Percentiles rank a stretch among this genome's conserved stretches.
Conservation (phyloP, 306 rosid species). For the Vigna radiata region DNA sequence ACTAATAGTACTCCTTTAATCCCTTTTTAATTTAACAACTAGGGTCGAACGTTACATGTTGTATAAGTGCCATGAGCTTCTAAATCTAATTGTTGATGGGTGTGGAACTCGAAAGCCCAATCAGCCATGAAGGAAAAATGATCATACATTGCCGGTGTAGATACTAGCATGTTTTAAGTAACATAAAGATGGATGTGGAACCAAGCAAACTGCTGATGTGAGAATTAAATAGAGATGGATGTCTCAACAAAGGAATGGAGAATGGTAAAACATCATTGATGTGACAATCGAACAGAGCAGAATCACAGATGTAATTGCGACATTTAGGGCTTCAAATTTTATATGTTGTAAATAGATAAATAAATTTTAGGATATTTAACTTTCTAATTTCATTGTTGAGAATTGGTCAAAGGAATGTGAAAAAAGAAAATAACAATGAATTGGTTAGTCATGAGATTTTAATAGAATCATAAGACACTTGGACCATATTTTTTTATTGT, state of each 20-base stretch:
- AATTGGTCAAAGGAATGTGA: background rate
- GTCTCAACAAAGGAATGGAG: background rate
- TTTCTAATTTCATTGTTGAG: background rate
- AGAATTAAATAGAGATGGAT: background rate
- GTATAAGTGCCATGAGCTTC: background rate
- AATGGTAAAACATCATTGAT: background rate
- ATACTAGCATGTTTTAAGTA: background rate
- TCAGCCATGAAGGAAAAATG: background rate
- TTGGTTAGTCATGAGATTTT: background rate
- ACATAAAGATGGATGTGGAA: slow-evolving; percentile 6
- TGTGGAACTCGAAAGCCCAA: background rate
- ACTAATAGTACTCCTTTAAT: background rate
- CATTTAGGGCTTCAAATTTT: background rate
- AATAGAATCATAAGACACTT: background rate
- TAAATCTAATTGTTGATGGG: slow-evolving; percentile 2
- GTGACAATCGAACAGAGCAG: background rate
- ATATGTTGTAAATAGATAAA: background rate
- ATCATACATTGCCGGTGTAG: background rate
- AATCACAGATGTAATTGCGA: background rate
- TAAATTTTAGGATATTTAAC: background rate
- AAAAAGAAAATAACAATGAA: background rate
- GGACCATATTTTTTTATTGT: slow-evolving; percentile 32
- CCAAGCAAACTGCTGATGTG: background rate
- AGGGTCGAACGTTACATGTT: background rate
- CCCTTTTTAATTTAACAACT: background rate